Conservation (phyloP, 257 asterid genomes). For the Phtheirospermum japonicum region DNA sequence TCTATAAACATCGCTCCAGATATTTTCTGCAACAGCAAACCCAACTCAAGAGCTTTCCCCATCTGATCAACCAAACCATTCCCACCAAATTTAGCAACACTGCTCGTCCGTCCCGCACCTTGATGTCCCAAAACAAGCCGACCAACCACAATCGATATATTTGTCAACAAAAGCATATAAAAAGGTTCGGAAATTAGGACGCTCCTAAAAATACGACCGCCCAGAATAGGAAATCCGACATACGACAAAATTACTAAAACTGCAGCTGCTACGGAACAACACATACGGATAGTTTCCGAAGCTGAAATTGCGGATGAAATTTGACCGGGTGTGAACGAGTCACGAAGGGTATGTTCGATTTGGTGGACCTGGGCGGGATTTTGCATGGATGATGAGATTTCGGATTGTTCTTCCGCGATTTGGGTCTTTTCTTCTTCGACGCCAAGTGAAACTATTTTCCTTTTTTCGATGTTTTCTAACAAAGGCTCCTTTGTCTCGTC, state of each 20-base stretch:
- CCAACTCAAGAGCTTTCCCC: conserved; percentile 56
- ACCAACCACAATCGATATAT: conserved; percentile 52
- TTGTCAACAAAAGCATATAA: conserved; percentile 62
- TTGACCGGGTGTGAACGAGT: conserved; percentile 36
- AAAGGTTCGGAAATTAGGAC: conserved; percentile 54
- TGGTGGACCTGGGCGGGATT: conserved; percentile 29
- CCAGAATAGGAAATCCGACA: conserved; percentile 49
- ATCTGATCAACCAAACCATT: conserved; percentile 49
- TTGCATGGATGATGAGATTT: conserved; percentile 33
- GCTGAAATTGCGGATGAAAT: conserved; percentile 56
- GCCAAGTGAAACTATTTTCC: conserved; percentile 25
- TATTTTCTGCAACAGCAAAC: conserved; percentile 47
- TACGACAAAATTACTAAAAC: conserved; percentile 56
- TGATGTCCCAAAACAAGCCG: conserved; percentile 33
- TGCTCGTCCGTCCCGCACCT: conserved; percentile 30
- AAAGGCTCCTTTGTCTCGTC: conserved; percentile 32
- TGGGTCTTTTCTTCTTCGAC: conserved; percentile 33
- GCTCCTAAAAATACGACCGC: conserved; percentile 36
- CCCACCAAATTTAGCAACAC: conserved; percentile 35
- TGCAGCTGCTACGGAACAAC: conserved; percentile 56
- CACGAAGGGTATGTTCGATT: conserved; percentile 28
- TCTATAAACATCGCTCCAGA: conserved; percentile 68
- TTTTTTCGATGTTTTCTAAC: conserved; percentile 30
- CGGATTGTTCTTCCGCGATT: conserved; percentile 36
- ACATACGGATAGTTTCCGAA: conserved; percentile 55